A percentile compares a stretch with the other conserved stretches of the same genome.
phyloP scores from a whole-genome alignment of 805 yeast species.

The Saccharomycopsis guyanensis region DNA sequence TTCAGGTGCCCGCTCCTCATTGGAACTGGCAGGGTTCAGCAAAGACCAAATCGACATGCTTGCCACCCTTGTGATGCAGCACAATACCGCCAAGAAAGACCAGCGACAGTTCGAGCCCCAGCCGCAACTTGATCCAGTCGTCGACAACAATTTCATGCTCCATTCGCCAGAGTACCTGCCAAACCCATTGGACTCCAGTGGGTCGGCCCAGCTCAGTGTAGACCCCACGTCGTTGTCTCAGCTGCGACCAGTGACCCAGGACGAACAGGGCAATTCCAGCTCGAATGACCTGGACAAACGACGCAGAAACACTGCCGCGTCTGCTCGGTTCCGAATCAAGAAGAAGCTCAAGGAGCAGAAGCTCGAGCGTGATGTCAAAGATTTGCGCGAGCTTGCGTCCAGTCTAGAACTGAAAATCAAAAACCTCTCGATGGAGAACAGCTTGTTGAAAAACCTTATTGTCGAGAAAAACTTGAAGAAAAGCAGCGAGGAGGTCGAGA shows the following conservation, averaged over 20 bases:
- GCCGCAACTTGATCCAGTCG: neutral
- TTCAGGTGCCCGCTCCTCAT: conserved; percentile 57
- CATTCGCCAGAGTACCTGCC: conserved; percentile 4
- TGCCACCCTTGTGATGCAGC: conserved; percentile 67
- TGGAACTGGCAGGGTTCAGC: conserved; percentile 58
- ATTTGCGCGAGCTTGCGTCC: conserved; percentile 59
- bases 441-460: conserved; percentile 72
- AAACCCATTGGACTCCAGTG: neutral
- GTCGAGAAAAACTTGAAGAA: conserved; percentile 63
- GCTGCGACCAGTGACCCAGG: neutral
- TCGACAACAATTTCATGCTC: neutral
- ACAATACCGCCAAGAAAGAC: conserved; percentile 32
- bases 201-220: neutral
- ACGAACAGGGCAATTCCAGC: conserved; percentile 4
- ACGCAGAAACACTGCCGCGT: conserved; percentile 85
- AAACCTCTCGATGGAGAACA: conserved; percentile 90
- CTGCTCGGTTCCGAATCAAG: conserved; percentile 87
- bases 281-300: conserved; percentile 61
- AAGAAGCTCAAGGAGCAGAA: conserved; percentile 90
- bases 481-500: conserved; percentile 44
- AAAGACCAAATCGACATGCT: conserved; percentile 66
- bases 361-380: conserved; percentile 70
- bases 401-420: conserved; percentile 66
- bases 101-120: neutral
- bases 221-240: neutral